Conservation (phyloP, 2,329 filamentous ascomycete genomes). For the Botrytis deweyae region DNA sequence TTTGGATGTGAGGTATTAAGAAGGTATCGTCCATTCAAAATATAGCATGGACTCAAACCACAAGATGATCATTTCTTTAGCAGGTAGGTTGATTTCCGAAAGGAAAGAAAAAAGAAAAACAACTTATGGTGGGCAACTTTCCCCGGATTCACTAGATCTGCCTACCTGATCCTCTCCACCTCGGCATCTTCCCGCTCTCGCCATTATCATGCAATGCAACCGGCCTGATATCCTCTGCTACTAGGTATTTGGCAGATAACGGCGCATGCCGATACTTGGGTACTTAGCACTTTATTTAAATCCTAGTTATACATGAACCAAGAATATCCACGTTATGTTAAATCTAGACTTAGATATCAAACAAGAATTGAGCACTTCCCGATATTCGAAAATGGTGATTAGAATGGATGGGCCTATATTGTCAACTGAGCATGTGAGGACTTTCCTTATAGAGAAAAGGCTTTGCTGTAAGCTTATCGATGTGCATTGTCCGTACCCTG, state of each 20-base stretch:
- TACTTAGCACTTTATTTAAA: background rate
- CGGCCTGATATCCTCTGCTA: background rate
- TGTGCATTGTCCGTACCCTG: background rate
- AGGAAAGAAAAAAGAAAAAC: background rate
- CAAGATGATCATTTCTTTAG: background rate
- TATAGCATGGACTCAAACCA: background rate
- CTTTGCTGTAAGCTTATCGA: background rate
- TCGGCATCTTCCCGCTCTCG: background rate
- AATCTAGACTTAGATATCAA: background rate
- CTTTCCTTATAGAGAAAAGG: background rate
- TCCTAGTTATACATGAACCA: background rate
- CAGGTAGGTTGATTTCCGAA: background rate
- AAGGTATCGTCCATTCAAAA: background rate
- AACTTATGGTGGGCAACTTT: background rate
- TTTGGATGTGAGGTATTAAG: background rate
- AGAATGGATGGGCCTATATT: background rate
- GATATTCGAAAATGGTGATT: background rate
- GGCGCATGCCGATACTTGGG: background rate
- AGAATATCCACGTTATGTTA: background rate
- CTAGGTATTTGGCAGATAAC: conserved; percentile 8
- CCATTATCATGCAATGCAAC: background rate
- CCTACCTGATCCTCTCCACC: background rate
- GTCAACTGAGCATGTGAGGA: background rate
- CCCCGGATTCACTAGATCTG: background rate
- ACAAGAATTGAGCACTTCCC: background rate